Conservation (phyloP, 1,139 yeast genomes). For the Debaryomycetaceae sp. region DNA sequence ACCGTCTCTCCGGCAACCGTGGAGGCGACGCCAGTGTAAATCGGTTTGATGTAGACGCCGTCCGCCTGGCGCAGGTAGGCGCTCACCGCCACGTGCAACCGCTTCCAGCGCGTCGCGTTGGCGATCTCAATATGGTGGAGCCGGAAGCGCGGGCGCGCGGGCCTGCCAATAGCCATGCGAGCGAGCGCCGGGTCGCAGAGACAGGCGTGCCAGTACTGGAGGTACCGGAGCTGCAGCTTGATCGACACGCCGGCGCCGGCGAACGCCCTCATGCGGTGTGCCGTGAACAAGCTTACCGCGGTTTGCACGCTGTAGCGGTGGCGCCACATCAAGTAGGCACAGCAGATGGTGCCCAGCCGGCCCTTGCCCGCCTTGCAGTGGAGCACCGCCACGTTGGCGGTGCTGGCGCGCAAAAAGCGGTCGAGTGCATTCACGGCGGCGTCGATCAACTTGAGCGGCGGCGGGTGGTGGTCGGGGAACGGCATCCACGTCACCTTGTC, state of each 20-base stretch:
- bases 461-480: constrained; percentile 77
- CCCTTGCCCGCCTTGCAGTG: constrained; percentile 96
- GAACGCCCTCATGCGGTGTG: constrained; percentile 52
- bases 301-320: constrained; percentile 30
- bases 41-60: too few relatives aligned
- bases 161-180: too few relatives aligned
- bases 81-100: too few relatives aligned
- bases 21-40: too few relatives aligned
- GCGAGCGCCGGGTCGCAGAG: constrained; percentile 11
- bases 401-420: constrained; percentile 24
- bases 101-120: too few relatives aligned
- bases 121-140: too few relatives aligned
- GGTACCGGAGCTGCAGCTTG: constrained; percentile 61
- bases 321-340: constrained; percentile 63
- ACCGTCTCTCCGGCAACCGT: too few relatives aligned
- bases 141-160: too few relatives aligned
- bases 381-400: constrained; percentile 54
- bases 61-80: too few relatives aligned
- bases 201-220: constrained; percentile 53
- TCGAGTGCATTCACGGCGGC: constrained; percentile 43
- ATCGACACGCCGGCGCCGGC: constrained; percentile 71
- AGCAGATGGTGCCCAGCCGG: constrained; percentile 72
- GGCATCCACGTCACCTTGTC: constrained; percentile 39
- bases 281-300: constrained; percentile 52
- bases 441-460: constrained; percentile 53